Conservation (phyloP, 257 asterid species). For the Paraleonurus japonicus region DNA sequence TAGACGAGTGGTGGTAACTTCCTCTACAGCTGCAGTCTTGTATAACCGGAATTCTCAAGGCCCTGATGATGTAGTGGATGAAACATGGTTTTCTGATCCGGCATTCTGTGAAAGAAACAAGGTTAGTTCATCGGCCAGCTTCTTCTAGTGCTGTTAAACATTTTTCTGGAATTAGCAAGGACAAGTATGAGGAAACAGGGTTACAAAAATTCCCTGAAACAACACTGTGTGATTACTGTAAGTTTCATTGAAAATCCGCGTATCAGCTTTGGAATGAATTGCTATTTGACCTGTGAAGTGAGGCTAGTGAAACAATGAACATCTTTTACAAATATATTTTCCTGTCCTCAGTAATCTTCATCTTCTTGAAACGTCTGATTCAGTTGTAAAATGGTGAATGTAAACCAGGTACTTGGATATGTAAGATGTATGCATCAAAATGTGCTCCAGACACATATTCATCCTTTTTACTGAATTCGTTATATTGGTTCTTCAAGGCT, state of each 20-base stretch:
- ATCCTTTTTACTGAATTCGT: background rate
- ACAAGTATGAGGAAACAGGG: background rate
- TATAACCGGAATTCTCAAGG: constrained; percentile 18
- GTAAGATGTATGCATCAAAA: background rate
- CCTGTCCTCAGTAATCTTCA: background rate
- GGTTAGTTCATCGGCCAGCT: constrained; percentile 18
- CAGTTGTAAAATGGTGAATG: no score
- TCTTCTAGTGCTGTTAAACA: background rate
- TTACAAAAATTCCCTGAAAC: no score
- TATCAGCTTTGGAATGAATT: background rate
- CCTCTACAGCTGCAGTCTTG: constrained; percentile 41
- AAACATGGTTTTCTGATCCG: constrained; percentile 53
- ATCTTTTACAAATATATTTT: no score
- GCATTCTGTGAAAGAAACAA: constrained; percentile 34
- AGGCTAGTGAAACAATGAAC: no score
- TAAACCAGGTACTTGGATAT: background rate
- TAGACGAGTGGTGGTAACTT: constrained; percentile 52
- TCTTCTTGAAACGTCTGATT: no score
- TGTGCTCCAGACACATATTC: background rate
- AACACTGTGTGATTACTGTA: background rate
- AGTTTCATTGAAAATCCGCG: background rate
- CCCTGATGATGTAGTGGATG: constrained; percentile 39
- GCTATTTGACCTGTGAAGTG: background rate
- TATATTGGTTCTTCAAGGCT: background rate
- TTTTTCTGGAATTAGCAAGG: background rate